A percentile compares a stretch with the other conserved stretches of the same genome.
phyloP scores from a whole-genome alignment of 1,284 basidiomycete species.

The Cutaneotrichosporon cavernicola region DNA sequence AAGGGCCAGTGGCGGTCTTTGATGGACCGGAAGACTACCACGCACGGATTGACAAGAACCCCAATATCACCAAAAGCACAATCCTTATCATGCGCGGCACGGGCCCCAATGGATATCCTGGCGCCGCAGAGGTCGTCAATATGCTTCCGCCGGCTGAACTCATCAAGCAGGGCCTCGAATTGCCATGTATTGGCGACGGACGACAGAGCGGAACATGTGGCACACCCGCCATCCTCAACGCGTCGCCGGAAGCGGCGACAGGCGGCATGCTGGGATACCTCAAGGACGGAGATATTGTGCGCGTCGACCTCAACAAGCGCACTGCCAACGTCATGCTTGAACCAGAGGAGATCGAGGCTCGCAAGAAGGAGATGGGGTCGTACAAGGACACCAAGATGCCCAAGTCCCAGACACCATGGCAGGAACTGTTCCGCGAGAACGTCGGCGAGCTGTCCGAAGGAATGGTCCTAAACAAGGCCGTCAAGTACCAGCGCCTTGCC shows the following conservation, averaged over 20 bases:
- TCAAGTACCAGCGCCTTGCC: conserved; percentile 51
- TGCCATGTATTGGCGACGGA: conserved; percentile 53
- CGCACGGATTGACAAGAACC: conserved; percentile 39
- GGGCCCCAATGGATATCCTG: conserved; percentile 50
- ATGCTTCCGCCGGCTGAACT: conserved; percentile 52
- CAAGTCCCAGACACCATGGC: conserved; percentile 51
- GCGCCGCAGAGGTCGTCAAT: conserved; percentile 52
- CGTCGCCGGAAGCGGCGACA: conserved; percentile 49
- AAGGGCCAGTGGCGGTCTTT: conserved; percentile 52
- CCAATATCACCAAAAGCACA: conserved; percentile 35
- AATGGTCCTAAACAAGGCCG: conserved; percentile 49
- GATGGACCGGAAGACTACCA: conserved; percentile 54
- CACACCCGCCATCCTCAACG: conserved; percentile 52
- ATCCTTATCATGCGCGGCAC: conserved; percentile 53
- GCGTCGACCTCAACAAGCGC: conserved; percentile 47
- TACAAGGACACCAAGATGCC: conserved; percentile 36
- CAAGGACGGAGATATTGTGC: conserved; percentile 49
- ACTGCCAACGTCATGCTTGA: conserved; percentile 43
- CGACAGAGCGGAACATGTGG: conserved; percentile 52
- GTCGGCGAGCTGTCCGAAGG: conserved; percentile 50
- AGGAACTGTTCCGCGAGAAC: conserved; percentile 48
- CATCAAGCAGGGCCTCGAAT: conserved; percentile 51
- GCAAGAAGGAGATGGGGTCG: conserved; percentile 41
- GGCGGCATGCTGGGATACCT: conserved; percentile 51
- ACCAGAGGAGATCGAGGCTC: conserved; percentile 38